These are phyloP conservation scores for Boletus rufocinnamomeus DNA, from an alignment of 768 basidiomycete species.

Conservation along the genomic window DNA sequence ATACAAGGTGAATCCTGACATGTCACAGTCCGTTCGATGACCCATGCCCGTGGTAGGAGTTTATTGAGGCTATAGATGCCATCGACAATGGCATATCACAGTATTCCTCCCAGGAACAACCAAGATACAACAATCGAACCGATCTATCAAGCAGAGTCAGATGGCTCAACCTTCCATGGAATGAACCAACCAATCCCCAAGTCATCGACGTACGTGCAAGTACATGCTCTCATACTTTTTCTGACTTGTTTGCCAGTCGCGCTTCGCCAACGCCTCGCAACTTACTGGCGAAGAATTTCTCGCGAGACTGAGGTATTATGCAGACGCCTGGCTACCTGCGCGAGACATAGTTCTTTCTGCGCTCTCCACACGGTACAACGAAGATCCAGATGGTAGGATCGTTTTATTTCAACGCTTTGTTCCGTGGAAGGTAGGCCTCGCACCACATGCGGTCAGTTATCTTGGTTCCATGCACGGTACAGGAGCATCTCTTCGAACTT, in stretches of 20 bases:
- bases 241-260: constrained; percentile 46
- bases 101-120: constrained; percentile 64
- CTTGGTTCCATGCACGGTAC: constrained; percentile 17
- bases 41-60: constrained; percentile 54
- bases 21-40: neutral
- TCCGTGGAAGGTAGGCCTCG: constrained; percentile 77
- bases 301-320: constrained; percentile 75
- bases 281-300: constrained; percentile 88
- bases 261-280: constrained; percentile 76
- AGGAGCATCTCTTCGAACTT: constrained; percentile 91
- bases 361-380: constrained; percentile 51
- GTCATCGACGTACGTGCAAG: constrained; percentile 65
- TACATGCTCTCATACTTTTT: constrained; percentile 5
- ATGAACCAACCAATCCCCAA: constrained; percentile 67
- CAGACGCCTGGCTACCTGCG: constrained; percentile 91
- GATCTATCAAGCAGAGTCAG: constrained; percentile 85
- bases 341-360: constrained; percentile 73
- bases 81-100: constrained; percentile 94
- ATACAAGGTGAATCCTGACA: constrained; percentile 60
- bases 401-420: constrained; percentile 77
- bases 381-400: constrained; percentile 76
- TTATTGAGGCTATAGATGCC: constrained; percentile 92
- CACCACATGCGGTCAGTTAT: neutral
- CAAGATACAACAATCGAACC: constrained; percentile 75
- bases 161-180: constrained; percentile 90